Evolutionary conservation across 2,329 filamentous ascomycete genomes (phyloP), one percentile per base, ranked within the genome.

Genomic region (Colletotrichum sidae): DNA sequence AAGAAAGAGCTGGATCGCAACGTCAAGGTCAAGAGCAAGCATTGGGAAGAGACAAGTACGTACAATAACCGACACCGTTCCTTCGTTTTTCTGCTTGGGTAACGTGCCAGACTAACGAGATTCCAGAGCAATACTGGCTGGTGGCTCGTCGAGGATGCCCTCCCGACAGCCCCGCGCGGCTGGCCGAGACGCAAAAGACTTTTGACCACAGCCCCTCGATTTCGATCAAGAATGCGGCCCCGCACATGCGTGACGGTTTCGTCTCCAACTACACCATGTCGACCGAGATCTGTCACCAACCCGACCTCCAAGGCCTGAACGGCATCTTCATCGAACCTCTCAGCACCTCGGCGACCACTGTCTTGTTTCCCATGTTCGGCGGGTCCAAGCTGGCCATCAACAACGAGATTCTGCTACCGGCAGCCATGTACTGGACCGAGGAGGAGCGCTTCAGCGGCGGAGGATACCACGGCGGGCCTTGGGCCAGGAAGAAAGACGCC

Each of bases 321-420:
- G 89, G 90, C 46, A 86, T 91, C 69, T 83, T 92, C 50, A 88
- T 90, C 71, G 81, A 85, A 52, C 86, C 88, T 0, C 79, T 89
- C 25, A 84, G 84, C 10, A 84, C 85, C 0, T 80, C 83, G 2
- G 80, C 86, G 2, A 89, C 86, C 44, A 84, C 83, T 66, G 80
- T 83, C 6, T 76, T 91, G 15, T 83, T 90, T 49, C 89, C 89
- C 17, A 81, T 92, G 72, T 91, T 92, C 68, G 86, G 88, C 47
- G 89, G 89, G 65, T 91, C 88, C 76, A 92, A 92, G 72, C 80
- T 91, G 42, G 83, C 84, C 15, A 84, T 90, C 68, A 91, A 92
- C 78, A 91, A 89, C 72, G 89, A 92, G 69, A 91, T 92, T 66
- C 80, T 91, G 12, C 84, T 92, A 13, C 89, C 89, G 0, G 88